Evolutionary conservation across 805 yeast genomes (phyloP), one percentile per base, ranked within the genome.

Genomic region (Yamadazyma tumulicola): DNA sequence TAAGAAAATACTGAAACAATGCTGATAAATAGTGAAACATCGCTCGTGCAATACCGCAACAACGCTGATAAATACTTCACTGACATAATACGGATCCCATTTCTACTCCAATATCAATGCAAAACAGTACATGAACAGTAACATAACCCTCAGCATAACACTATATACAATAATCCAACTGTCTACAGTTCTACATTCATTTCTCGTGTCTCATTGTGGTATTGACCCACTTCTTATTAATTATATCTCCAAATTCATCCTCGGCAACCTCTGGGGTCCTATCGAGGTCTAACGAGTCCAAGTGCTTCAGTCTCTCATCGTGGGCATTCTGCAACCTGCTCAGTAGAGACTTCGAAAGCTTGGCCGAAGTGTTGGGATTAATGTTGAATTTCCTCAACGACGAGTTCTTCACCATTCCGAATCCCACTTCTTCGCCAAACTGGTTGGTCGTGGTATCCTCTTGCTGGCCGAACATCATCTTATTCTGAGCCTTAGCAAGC

Each of bases 381-480:
- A 62, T 61, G 20, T 28, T 14, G 5, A 19, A 19, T 6, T 21
- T 27, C 48, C 51, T 55, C 16, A 60, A 52, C 29, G 45, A 51
- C 14, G 49, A 52, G n/a, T 46, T 39, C 53, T 48, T 41, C 28
- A 45, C 40, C 86, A 85, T 77, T 3, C 96, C 95, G 31, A 87
- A 50, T 0, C 96, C 96, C 20, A 83, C 64, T 48, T 86, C 95
- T 34, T 85, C 88, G 8, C 94, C 95, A 52, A 66, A 81, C 0
- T 77, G 67, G 42, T 83, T 88, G 41, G 65, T 62, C 3, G 69
- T 62, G 1, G 80, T 71, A 14, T 70, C 76, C 51, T 86, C 96
- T 42, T 71, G 67, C 47, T 79, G 73, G 5, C 95, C 96, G 61
- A 91, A 89, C 26, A 72, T 82, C 76, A 89, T 72, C 50, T 84